Base-by-base conservation (phyloP, 345 rosid species). In the Euclidium syriacum region DNA sequence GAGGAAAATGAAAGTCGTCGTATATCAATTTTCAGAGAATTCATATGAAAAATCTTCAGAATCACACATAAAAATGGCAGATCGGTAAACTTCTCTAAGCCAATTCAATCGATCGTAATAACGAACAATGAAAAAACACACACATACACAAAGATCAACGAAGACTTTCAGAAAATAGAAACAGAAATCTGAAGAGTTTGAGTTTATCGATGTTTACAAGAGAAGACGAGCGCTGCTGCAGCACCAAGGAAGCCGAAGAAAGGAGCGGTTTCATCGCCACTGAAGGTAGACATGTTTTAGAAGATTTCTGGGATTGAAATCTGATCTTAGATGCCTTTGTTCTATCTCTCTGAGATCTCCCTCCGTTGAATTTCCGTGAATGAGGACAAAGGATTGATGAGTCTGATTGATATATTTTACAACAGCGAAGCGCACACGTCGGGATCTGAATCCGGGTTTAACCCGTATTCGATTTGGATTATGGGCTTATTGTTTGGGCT, bases 241-340 rank as follows among this genome's bases (percentile, higher is more conserved):
- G 77, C 77, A 39, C 77, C 77, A 15, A 73, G 77, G 77, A 73
- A 73, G 43, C 77, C 77, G 27, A 73, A 73, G 73, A 73, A 73
- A 42, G 73, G 77, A 7, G 77, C 77, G 10, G 77, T 73, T 32
- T 73, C 77, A 73, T 73, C 77, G 60, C 77, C 77, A 62, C 73
- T 73, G 60, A 73, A 73, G 0, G 73, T 48, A 67, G 77, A 67
- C 73, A 71, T 71, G n/a, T 26, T 43, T 64, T n/a, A 30, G 62
- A 1, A 40, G 71, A 44, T 22, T n/a, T 15, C 30, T 58, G 56
- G 78, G 30, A 58, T 23, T 15, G 59, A 63, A 49, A 67, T 60
- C 61, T 51, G 54, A 33, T 52, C 17, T n/a, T n/a, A 10, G 50
- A 18, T n/a, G 29, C 20, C 17, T 27, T n/a, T 19, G 2, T 22